These are phyloP conservation scores for Fusarium sp. DNA, from an alignment of 2,329 filamentous ascomycete genomes.

Conservation along the genomic window DNA sequence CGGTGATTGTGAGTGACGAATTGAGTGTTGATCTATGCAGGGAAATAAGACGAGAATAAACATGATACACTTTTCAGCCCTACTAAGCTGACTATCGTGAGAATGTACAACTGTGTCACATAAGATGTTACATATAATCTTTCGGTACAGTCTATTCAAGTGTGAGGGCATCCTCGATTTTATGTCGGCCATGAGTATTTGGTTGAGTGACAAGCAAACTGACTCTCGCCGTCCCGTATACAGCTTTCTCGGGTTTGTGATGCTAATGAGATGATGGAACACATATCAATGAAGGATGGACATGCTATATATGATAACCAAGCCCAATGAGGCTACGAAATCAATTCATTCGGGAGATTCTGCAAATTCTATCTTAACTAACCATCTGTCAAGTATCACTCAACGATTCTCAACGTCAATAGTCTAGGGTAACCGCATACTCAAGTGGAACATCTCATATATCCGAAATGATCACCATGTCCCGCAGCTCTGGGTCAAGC, in stretches of 20 bases:
- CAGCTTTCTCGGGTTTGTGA: background rate
- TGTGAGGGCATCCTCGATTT: background rate
- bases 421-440: background rate
- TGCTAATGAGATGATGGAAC: background rate
- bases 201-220: background rate
- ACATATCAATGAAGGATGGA: background rate
- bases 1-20: background rate
- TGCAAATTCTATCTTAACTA: background rate
- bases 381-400: background rate
- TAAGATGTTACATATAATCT: background rate
- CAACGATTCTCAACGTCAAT: background rate
- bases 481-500: background rate
- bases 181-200: background rate
- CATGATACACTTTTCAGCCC: background rate
- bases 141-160: background rate
- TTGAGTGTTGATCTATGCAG: background rate
- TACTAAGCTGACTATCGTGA: background rate
- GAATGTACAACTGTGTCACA: background rate
- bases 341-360: too few relatives aligned
- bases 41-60: conserved; percentile 24
- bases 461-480: background rate
- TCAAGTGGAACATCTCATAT: background rate
- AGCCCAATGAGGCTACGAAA: background rate
- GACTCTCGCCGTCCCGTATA: background rate
- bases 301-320: background rate